Conservation (phyloP, 345 rosid species). For the Brassica napus region Da-Ae NC_063434.1:28424001-28424500, state of each 20-base stretch:
- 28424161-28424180: background rate
- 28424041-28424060: too few species aligned
- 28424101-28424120: too few species aligned
- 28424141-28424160: background rate
- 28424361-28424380: background rate
- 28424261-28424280: background rate
- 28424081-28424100: too few species aligned
- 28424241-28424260: too few species aligned
- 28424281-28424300: background rate
- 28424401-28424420: slow-evolving; percentile 7
- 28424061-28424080: too few species aligned
- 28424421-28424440: background rate
- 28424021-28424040: too few species aligned
- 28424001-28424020: too few species aligned
- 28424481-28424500: slow-evolving; percentile 10
- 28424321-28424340: background rate
- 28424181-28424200: background rate
- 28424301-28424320: background rate
- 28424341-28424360: background rate
- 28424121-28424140: background rate
- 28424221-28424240: background rate
- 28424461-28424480: slow-evolving; percentile 44
- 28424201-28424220: background rate
- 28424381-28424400: background rate
- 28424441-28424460: slow-evolving; percentile 36